Evolutionary conservation across 495 filamentous ascomycete species (phyloP), one percentile per base, ranked within the genome.

Genomic region (Massariosphaeria phaeospora): DNA sequence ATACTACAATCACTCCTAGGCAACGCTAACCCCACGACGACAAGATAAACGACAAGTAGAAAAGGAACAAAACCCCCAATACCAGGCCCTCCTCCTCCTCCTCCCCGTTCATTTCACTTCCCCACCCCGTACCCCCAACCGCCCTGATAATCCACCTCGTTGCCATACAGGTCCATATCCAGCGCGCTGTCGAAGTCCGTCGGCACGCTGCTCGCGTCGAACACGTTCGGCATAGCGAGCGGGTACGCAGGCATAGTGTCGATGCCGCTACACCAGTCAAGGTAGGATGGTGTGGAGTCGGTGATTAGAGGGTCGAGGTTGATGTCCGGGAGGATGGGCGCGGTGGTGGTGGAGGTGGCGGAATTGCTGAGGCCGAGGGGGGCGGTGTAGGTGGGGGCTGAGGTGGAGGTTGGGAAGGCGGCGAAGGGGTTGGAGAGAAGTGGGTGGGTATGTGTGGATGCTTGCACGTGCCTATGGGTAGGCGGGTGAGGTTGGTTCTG

Each of bases 261-360:
- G 17, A 31, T 48, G 25, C 26, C 11, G 5, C 6, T 47, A 11
- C 17, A 23, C 40, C 13, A 31, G 10, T 12, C 43, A 17, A 26
- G 7, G 4, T 26, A 30, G 12, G 40, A n/a, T 40, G 8, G 38
- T 40, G 17, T 12, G 24, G 3, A 40, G 3, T 20, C 38, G 30
- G 8, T 40, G 11, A 48, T 48, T 2, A 48, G 29, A 1, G 44
- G 44, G 23, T 48, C 44, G 13, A 20, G 25, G 27, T 48, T 48
- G 44, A 48, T 48, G 29, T 48, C 18, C 5, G 44, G 44, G 1
- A 48, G 44, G 6, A 48, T 15, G 15, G 44, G 44, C 3, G 44
- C 12, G 3, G 38, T 2, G 15, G 38, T 21, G 3, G 38, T 2
- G 15, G 38, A 40, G 38, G 20, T 21, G 4, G 15, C 18, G 2